Base-by-base conservation (phyloP, 2,329 filamentous ascomycete genomes). In the Colletotrichum brevisporum region DNA sequence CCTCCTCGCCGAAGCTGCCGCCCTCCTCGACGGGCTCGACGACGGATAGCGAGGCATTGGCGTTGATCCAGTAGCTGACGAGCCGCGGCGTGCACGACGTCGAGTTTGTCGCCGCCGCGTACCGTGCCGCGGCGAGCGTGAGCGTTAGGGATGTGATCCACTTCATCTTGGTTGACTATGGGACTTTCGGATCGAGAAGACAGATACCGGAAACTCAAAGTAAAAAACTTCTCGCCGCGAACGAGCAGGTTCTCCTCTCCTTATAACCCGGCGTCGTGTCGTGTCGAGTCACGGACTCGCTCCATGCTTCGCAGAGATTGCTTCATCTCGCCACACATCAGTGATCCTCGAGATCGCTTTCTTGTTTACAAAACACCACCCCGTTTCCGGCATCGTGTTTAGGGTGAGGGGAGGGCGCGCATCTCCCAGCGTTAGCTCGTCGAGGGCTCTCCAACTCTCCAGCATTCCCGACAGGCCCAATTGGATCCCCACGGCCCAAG, bases 1-100 rank as follows among this genome's bases (percentile, higher is more conserved):
- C 52, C 2, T 65, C 73, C 53, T 77, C 74, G 26, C 74, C 73
- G 21, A 73, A 76, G 13, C 58, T 60, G 60, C 69, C 70, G 41
- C 73, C 73, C n/a, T 62, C 61, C 4, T 69, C 50, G 41, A 75
- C 72, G 56, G 63, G 27, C 5, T 67, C 67, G 0, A 73, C 63
- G 6, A 41, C 66, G 26, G 72, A 63, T 43, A 74, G 59, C 9
- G 60, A 60, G 3, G 65, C 69, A 13, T 64, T 64, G 31, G 53
- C 53, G n/a, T 61, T 65, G 50, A 60, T 66, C 59, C 59, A 63
- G 39, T 67, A 67, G 59, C 64, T 67, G 36, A 67, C 58, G n/a
- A 67, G 43, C 18, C 61, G 27, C 6, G 66, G 50, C 4, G 61
- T 69, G 43, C 61, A 56, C 24, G 24, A 51, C 5, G 55, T 69